These are phyloP conservation scores for Rhodocollybia butyracea DNA, from an alignment of 768 basidiomycete species.

Conservation along the genomic window DNA sequence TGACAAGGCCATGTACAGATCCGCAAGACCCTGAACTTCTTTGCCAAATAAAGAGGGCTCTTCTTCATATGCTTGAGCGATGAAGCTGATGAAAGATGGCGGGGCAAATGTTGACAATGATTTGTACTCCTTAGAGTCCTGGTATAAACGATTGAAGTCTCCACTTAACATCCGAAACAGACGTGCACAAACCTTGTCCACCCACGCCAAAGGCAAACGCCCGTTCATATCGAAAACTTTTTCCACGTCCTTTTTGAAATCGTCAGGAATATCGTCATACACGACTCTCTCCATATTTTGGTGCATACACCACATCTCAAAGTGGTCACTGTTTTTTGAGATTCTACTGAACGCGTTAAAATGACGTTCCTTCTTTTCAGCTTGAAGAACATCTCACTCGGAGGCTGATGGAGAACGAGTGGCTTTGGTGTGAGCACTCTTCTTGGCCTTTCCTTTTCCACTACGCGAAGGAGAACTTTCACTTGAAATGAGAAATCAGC, in stretches of 20 bases:
- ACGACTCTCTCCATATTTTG: slow-evolving; percentile 50
- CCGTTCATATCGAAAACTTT: slow-evolving; percentile 35
- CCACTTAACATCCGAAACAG: neutral
- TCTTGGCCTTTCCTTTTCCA: neutral
- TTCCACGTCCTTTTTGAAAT: slow-evolving; percentile 31
- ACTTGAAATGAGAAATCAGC: too few species aligned
- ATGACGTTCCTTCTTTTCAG: neutral
- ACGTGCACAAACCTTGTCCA: slow-evolving; percentile 30
- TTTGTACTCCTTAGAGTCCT: slow-evolving; percentile 24
- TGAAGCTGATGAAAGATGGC: slow-evolving; percentile 27
- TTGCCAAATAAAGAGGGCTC: slow-evolving; percentile 38
- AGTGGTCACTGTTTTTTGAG: slow-evolving; percentile 43
- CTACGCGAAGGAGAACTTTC: neutral
- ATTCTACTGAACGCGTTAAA: slow-evolving; percentile 30
- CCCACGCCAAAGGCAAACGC: slow-evolving; percentile 39
- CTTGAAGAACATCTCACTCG: slow-evolving; percentile 28
- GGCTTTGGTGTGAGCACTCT: neutral
- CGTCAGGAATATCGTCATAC: slow-evolving; percentile 39
- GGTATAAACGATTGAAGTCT: neutral
- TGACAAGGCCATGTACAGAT: slow-evolving; percentile 34
- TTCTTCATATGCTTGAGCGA: slow-evolving; percentile 21
- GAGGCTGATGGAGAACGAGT: slow-evolving; percentile 39
- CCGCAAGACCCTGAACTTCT: slow-evolving; percentile 14
- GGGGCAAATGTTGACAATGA: slow-evolving; percentile 20
- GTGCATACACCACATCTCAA: slow-evolving; percentile 49